Conservation (phyloP, 305 asterid genomes). For the Fraxinus albicans region DNA sequence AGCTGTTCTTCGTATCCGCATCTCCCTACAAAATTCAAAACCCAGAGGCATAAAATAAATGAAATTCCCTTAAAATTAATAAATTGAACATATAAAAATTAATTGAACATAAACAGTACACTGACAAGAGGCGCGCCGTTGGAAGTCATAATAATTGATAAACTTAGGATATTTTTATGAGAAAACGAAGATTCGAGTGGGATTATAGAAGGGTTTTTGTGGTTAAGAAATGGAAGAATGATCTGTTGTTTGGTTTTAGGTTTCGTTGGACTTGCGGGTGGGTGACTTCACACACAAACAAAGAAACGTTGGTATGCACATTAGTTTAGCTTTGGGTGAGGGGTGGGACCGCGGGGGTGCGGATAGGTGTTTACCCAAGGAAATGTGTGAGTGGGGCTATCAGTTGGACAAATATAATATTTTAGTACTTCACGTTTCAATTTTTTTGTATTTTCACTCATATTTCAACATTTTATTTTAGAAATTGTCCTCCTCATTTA, state of each 20-base stretch:
- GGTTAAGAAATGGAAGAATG: background rate
- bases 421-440: background rate
- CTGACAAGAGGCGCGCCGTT: slow-evolving; percentile 72
- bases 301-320: background rate
- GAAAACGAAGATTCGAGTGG: background rate
- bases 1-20: slow-evolving; percentile 77
- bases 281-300: background rate
- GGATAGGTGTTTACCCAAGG: background rate
- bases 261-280: background rate
- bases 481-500: background rate
- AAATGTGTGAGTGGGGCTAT: background rate
- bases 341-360: background rate
- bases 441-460: background rate
- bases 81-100: background rate
- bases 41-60: slow-evolving; percentile 21
- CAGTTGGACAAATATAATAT: background rate
- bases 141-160: slow-evolving; percentile 55
- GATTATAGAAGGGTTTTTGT: background rate
- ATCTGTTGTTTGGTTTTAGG: background rate
- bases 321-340: background rate
- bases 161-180: background rate
- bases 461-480: background rate
- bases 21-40: slow-evolving; percentile 53
- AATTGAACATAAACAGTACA: slow-evolving; percentile 3
- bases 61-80: slow-evolving; percentile 5